Conservation (phyloP, 192 early-diverging fungal species). For the Entomortierella lignicola region DNA sequence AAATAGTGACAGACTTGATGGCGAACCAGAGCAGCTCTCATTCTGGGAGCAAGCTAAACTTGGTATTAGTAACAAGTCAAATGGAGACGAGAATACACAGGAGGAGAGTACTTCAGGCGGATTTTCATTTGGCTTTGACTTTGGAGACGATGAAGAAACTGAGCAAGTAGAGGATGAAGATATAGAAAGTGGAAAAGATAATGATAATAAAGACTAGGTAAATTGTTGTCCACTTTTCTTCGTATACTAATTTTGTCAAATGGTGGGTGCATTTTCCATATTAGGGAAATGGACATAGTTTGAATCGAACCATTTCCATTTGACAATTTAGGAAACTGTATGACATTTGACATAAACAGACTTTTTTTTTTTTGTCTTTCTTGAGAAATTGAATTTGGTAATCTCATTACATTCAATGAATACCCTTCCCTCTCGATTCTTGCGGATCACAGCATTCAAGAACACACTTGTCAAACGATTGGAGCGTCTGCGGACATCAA, state of each 20-base stretch:
- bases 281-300: too few relatives aligned
- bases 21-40: slow-evolving; percentile 21
- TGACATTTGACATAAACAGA: too few relatives aligned
- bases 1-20: background rate
- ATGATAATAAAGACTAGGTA: too few relatives aligned
- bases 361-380: too few relatives aligned
- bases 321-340: too few relatives aligned
- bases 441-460: slow-evolving; percentile 23
- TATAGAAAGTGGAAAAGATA: too few relatives aligned
- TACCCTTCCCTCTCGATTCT: slow-evolving; percentile 24
- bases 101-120: slow-evolving; percentile 1
- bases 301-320: too few relatives aligned
- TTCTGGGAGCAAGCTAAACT: slow-evolving; percentile 53
- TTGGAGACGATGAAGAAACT: slow-evolving; percentile 21
- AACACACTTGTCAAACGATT: slow-evolving; percentile 30
- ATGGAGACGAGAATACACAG: background rate
- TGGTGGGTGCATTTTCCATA: too few relatives aligned
- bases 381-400: too few relatives aligned
- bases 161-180: too few relatives aligned
- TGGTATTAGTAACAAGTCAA: background rate
- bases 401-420: background rate
- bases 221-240: too few relatives aligned
- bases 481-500: slow-evolving; percentile 35
- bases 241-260: too few relatives aligned
- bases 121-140: slow-evolving; percentile 43